These are phyloP conservation scores for Aechmea fasciata DNA, from an alignment of 176 grass and related monocot species.

Conservation along the genomic window DNA sequence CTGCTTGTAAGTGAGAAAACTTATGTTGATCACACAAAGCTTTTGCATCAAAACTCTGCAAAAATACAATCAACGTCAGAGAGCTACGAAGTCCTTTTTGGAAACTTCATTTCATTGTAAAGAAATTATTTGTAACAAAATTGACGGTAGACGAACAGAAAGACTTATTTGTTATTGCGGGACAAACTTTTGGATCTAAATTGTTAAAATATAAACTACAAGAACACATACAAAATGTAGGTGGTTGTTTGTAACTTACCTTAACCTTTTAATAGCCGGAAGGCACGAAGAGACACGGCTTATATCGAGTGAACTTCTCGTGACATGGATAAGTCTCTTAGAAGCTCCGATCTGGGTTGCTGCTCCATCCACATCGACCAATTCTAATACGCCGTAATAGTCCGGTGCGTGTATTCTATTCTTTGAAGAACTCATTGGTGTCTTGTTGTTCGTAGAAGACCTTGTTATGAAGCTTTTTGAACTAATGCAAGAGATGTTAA, in stretches of 20 bases:
- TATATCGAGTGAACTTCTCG: slow-evolving; percentile 40
- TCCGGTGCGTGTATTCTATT: slow-evolving; percentile 6
- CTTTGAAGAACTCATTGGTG: slow-evolving; percentile 26
- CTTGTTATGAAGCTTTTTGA: slow-evolving; percentile 41
- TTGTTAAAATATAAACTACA: no score
- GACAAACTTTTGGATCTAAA: no score
- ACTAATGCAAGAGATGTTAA: slow-evolving; percentile 62
- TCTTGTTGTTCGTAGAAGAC: slow-evolving; percentile 6
- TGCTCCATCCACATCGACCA: background rate
- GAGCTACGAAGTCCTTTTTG: no score
- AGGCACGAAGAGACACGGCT: slow-evolving; percentile 36
- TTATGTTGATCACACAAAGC: slow-evolving; percentile 42
- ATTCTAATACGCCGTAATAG: background rate
- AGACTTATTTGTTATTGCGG: background rate
- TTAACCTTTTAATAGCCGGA: slow-evolving; percentile 57
- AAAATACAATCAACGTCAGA: background rate
- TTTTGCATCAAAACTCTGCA: slow-evolving; percentile 61
- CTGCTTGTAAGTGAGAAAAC: slow-evolving; percentile 76
- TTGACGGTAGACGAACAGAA: background rate
- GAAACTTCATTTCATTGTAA: no score
- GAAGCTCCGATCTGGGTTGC: slow-evolving; percentile 9
- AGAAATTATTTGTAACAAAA: background rate
- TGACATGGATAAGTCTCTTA: slow-evolving; percentile 39
- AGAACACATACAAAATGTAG: no score
- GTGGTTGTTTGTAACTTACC: slow-evolving; percentile 32